Evolutionary conservation across 768 basidiomycete genomes (phyloP).

Genomic region (Infundibulicybe gibba): DNA sequence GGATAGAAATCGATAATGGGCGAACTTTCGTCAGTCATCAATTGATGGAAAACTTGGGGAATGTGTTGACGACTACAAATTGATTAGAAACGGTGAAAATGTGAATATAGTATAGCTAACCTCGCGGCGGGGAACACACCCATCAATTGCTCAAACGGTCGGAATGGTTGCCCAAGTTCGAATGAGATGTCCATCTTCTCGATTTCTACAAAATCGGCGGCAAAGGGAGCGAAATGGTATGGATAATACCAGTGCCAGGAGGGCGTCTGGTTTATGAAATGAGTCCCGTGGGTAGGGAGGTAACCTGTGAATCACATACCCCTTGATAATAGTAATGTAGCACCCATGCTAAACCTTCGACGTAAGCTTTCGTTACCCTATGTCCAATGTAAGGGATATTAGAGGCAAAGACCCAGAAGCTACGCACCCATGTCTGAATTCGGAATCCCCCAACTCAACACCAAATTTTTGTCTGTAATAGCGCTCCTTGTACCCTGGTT

Average conservation of each 20-base stretch:
- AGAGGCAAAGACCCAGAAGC: not conserved
- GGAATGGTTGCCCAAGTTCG: slow-evolving; percentile 82
- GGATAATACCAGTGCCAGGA: slow-evolving; percentile 99
- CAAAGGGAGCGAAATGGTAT: slow-evolving; percentile 97
- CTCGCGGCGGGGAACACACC: slow-evolving; percentile 95
- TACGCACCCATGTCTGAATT: slow-evolving; percentile 71
- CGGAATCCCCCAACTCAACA: slow-evolving; percentile 61
- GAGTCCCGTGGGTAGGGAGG: not conserved
- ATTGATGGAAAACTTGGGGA: slow-evolving; percentile 75
- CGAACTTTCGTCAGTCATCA: slow-evolving; percentile 86
- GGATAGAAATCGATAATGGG: slow-evolving; percentile 98
- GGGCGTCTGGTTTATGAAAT: slow-evolving; percentile 51
- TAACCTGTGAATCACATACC: slow-evolving; percentile 39
- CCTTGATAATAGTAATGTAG: slow-evolving; percentile 98
- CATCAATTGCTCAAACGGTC: slow-evolving; percentile 97
- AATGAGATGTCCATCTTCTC: slow-evolving; percentile 79
- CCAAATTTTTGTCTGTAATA: slow-evolving; percentile 96
- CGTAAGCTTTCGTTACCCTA: slow-evolving; percentile 80
- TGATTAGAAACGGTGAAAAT: slow-evolving; percentile 3
- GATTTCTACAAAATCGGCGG: slow-evolving; percentile 85
- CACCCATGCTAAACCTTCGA: slow-evolving; percentile 96
- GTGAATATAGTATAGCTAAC: slow-evolving; percentile 32
- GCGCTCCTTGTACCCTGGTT: slow-evolving; percentile 92
- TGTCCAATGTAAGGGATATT: slow-evolving; percentile 1
- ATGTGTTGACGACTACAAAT: slow-evolving; percentile 77